Base-by-base conservation (phyloP, 495 filamentous ascomycete species). In the Hypoxylon intermedium region DNA sequence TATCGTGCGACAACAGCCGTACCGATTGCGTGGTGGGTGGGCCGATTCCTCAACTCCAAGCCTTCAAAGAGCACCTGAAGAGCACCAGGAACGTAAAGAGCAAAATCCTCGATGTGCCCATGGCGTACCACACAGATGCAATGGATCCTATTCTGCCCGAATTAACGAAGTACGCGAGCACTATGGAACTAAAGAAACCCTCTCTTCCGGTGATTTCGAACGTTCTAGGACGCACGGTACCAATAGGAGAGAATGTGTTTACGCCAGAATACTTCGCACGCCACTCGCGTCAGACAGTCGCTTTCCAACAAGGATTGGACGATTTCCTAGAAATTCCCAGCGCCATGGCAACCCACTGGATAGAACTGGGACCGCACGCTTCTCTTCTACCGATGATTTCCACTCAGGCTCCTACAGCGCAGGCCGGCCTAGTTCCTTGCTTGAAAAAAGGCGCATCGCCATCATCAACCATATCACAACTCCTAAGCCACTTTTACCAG, bases 81-180 rank as follows among this genome's bases (percentile, higher is more conserved):
- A 46, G 7, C 13, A 30, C 12, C 23, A 26, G 26, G 5, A 26
- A 46, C 5, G 20, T 54, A 13, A 54, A 54, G 38, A 42, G 38
- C 26, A 54, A 54, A 20, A 2, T 43, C 9, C 51, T 54, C 38
- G 51, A 54, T 15, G 51, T 54, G 18, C 51, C 51, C 3, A 24
- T 54, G 23, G 37, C 37, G 16, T 54, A 43, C 20, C 51, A 54
- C 21, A 43, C 51, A 1, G 38, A 42, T 13, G 38, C 51, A 7
- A 54, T 54, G 51, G 38, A 54, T 19, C 51, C 51, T 15, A 54
- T 54, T 11, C 38, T 54, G 15, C 34, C 30, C n/a, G 38, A 54
- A 9, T 40, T 54, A 16, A 41, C 16, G 9, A 18, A 21, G 26
- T 52, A 52, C 48, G 48, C 36, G 9, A 41, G 38, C 28, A 38